Conservation (phyloP, 2,329 filamentous ascomycete genomes). For the Aspergillus vadensis region DNA sequence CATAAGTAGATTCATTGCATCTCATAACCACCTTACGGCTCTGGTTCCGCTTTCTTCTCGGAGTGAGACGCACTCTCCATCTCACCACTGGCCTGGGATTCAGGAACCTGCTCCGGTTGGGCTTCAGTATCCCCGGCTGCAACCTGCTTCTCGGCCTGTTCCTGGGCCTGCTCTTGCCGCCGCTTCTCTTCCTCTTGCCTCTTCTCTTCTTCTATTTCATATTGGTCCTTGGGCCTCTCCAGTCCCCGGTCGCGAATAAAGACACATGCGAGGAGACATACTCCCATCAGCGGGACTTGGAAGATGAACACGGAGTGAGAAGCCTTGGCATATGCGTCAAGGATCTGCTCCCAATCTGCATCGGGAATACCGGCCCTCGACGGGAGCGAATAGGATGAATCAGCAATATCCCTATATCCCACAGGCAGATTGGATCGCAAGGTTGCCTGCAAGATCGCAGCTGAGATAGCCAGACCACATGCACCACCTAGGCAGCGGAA, state of each 20-base stretch:
- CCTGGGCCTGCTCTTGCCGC: constrained; percentile 33
- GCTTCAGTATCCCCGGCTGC: neutral
- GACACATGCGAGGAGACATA: constrained; percentile 54
- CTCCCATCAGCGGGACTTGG: constrained; percentile 56
- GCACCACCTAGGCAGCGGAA: constrained; percentile 62
- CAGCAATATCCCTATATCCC: constrained; percentile 40
- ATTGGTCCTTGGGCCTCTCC: constrained; percentile 36
- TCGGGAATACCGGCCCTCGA: constrained; percentile 29
- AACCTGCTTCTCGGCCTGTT: constrained; percentile 4
- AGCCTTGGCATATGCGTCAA: constrained; percentile 56
- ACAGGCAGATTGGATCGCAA: constrained; percentile 43
- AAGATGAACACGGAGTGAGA: constrained; percentile 60
- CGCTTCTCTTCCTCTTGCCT: constrained; percentile 15
- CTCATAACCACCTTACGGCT: neutral
- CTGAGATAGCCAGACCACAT: constrained; percentile 59
- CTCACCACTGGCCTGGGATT: neutral
- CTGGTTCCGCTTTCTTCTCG: neutral
- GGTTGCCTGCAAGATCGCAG: constrained; percentile 51
- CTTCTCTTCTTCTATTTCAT: constrained; percentile 28
- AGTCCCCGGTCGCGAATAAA: constrained; percentile 57
- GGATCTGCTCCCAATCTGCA: constrained; percentile 44
- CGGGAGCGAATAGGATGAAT: constrained; percentile 45
- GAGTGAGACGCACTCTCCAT: neutral
- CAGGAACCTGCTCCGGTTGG: neutral
- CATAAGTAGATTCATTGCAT: neutral